A percentile compares a stretch with the other conserved stretches of the same genome.
phyloP scores from a whole-genome alignment of 2,329 filamentous ascomycete species.

The Coniochaeta ligniaria region DNA sequence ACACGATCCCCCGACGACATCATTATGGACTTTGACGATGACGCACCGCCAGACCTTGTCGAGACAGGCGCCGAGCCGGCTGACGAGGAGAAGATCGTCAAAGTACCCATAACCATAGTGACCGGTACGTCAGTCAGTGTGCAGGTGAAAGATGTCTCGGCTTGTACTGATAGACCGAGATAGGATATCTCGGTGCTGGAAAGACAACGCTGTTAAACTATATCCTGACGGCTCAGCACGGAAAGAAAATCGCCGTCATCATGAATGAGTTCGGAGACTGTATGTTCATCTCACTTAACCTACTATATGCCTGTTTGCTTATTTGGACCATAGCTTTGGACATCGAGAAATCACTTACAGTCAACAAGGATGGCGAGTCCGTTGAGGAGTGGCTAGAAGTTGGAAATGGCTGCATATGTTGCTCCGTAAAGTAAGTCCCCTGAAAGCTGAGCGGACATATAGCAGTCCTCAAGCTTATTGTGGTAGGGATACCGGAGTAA shows the following conservation, averaged over 20 bases:
- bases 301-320: background rate
- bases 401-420: conserved; percentile 95
- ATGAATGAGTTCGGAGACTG: conserved; percentile 59
- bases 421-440: conserved; percentile 73
- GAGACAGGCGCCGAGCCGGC: conserved; percentile 32
- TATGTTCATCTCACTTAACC: conserved; percentile 6
- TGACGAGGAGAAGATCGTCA: conserved; percentile 44
- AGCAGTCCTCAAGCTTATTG: background rate
- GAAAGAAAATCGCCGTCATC: conserved; percentile 96
- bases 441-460: background rate
- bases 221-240: conserved; percentile 88
- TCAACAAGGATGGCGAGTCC: conserved; percentile 75
- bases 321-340: conserved; percentile 59
- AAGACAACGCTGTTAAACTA: conserved; percentile 96
- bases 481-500: conserved; percentile 76
- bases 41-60: conserved; percentile 55
- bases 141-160: background rate
- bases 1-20: background rate
- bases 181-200: conserved; percentile 88
- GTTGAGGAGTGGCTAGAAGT: conserved; percentile 94
- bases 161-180: background rate
- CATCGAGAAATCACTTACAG: conserved; percentile 91
- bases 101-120: conserved; percentile 79
- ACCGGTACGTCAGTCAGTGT: conserved; percentile 50
- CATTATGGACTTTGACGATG: conserved; percentile 56